Evolutionary conservation across 164 flowering plant species (phyloP).

Genomic region (Aristolochia contorta): DNA sequence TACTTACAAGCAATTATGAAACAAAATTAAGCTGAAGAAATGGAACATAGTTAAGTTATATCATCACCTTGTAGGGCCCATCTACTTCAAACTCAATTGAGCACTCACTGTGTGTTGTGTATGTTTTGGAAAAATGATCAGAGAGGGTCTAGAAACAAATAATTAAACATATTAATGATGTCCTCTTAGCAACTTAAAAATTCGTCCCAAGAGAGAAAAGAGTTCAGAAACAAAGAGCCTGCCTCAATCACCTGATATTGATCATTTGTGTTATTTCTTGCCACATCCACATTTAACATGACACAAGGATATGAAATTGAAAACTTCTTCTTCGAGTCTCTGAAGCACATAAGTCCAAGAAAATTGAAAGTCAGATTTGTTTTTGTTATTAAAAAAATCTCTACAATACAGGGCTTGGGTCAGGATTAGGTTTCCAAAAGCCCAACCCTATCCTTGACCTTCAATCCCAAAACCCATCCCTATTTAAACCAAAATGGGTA

Average conservation of each 20-base stretch:
- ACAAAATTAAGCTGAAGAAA: conserved; percentile 3
- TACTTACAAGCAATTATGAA: not conserved
- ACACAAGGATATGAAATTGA: conserved; percentile 99
- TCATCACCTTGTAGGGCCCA: conserved; percentile 95
- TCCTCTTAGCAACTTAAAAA: too few species aligned
- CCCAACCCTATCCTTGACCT: too few species aligned
- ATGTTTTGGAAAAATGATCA: conserved; percentile 71
- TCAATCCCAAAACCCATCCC: too few species aligned
- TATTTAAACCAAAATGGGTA: too few species aligned
- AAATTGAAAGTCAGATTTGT: not conserved
- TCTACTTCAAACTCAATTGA: conserved; percentile 99
- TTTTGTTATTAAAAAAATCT: not conserved
- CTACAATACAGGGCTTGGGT: too few species aligned
- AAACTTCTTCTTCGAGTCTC: conserved; percentile 82
- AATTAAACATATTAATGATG: too few species aligned
- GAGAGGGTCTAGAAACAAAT: conserved; percentile 50
- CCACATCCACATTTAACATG: conserved; percentile 98
- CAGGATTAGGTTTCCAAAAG: too few species aligned
- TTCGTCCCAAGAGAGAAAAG: too few species aligned
- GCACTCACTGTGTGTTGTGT: conserved; percentile 88
- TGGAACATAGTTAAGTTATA: not conserved
- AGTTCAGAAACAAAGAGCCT: not conserved
- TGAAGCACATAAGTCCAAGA: conserved; percentile 23
- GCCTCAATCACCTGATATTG: conserved; percentile 78
- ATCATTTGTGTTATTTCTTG: conserved; percentile 91